Conservation (phyloP, 23 red algal genomes). For the Chondrus crispus region DNA sequence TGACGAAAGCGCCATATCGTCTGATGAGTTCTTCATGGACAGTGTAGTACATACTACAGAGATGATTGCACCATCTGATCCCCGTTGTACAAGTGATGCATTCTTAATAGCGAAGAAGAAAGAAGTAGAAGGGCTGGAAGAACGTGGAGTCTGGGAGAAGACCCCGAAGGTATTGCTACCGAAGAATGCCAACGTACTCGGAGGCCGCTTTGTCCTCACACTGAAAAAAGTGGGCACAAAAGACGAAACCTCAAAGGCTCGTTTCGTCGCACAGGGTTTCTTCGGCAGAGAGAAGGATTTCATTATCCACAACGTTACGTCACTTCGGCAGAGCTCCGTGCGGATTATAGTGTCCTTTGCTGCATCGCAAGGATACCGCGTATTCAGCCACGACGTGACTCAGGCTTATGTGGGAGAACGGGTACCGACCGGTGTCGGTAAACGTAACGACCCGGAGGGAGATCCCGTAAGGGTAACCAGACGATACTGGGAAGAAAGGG, state of each 20-base stretch:
- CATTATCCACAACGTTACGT: neutral
- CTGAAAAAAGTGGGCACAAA: neutral
- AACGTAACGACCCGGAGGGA: no score
- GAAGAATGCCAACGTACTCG: neutral
- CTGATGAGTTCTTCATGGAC: no score
- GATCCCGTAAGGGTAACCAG: no score
- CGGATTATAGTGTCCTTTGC: neutral
- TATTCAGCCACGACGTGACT: neutral
- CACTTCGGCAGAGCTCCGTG: neutral
- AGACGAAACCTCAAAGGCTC: constrained; percentile 1
- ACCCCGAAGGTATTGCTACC: neutral
- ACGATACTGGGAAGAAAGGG: no score
- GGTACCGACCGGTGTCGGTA: no score
- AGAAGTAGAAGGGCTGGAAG: neutral
- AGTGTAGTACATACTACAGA: no score
- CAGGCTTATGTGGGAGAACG: no score
- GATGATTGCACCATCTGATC: no score
- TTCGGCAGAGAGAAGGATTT: neutral
- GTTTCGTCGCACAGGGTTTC: neutral
- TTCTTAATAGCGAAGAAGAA: neutral
- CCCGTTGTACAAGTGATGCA: no score
- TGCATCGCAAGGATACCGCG: neutral
- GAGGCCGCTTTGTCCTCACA: neutral
- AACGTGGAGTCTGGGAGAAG: neutral
- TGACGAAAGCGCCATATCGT: no score